These are phyloP conservation scores for Paramecium tetraurelia DNA, from an alignment of 73 alveolate genomes.

Conservation along the genomic window DNA sequence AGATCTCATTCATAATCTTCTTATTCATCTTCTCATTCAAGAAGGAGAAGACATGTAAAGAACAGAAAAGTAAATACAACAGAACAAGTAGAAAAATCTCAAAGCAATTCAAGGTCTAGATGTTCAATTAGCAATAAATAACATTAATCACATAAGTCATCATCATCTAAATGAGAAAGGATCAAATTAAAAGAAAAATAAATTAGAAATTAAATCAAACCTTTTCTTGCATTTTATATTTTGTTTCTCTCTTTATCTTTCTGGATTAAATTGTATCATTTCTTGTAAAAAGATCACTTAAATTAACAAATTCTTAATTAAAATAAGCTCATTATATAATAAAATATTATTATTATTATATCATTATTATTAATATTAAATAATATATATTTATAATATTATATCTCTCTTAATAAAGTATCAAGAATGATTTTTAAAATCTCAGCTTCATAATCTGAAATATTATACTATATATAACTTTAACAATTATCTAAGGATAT, in stretches of 20 bases:
- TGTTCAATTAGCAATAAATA: not conserved
- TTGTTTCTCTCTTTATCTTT: not conserved
- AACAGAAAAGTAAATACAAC: not conserved
- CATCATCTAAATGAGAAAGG: not conserved
- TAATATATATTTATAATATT: too few species aligned
- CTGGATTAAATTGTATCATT: not conserved
- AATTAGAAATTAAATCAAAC: not conserved
- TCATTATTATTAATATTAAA: too few species aligned
- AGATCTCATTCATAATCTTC: not conserved
- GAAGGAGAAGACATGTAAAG: not conserved
- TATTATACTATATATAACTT: too few species aligned
- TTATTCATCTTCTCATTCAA: conserved; percentile 24
- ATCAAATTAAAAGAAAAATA: not conserved
- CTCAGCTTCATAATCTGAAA: too few species aligned
- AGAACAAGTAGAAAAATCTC: not conserved
- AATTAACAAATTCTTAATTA: not conserved
- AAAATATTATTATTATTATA: too few species aligned
- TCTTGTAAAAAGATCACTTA: not conserved
- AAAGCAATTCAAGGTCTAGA: not conserved
- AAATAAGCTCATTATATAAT: not conserved
- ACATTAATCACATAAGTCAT: not conserved
- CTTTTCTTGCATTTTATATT: not conserved
- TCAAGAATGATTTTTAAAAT: too few species aligned
- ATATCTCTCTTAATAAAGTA: too few species aligned
- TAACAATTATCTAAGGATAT: too few species aligned